Evolutionary conservation across 163 green algal genomes (phyloP).

Genomic region (Trebouxiophyceae sp.): DNA sequence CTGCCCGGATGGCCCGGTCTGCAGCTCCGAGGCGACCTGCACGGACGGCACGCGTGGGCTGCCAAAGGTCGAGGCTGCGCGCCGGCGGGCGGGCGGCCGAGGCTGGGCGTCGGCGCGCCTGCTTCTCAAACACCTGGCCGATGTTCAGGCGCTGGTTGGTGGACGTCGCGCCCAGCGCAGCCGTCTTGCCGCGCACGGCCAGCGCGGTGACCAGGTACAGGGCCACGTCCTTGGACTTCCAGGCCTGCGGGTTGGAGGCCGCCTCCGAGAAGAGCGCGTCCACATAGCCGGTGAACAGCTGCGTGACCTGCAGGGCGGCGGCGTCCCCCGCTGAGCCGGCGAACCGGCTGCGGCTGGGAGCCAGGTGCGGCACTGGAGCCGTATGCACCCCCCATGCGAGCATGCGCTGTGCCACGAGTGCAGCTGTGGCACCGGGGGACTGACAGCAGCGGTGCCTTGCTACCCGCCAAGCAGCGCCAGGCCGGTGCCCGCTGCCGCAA

Average conservation of each 20-base stretch:
- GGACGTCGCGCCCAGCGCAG: conserved; percentile 74
- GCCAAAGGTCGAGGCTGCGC: no score
- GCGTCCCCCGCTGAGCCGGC: no score
- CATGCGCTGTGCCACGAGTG: no score
- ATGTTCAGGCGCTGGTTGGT: conserved; percentile 90
- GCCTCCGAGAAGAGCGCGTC: conserved; percentile 67
- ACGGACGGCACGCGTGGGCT: no score
- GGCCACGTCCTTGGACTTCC: conserved; percentile 86
- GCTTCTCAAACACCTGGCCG: conserved; percentile 63
- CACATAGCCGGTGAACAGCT: conserved; percentile 81
- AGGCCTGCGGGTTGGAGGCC: conserved; percentile 34
- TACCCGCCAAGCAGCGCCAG: no score
- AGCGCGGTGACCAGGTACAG: conserved; percentile 93
- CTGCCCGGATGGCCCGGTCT: conserved; percentile 13
- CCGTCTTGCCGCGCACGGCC: conserved; percentile 68
- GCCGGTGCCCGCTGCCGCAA: no score
- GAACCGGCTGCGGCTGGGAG: no score
- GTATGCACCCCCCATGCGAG: no score
- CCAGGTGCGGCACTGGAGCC: no score
- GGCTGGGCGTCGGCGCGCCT: neutral
- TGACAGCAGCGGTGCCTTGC: no score
- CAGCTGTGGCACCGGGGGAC: no score
- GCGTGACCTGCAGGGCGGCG: conserved; percentile 44
- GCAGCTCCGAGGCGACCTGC: conserved; percentile 77
- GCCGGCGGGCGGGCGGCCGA: no score